Evolutionary conservation across 2,329 filamentous ascomycete genomes (phyloP), one percentile per base, ranked within the genome.

Genomic region (Sarocladium strictum): DNA sequence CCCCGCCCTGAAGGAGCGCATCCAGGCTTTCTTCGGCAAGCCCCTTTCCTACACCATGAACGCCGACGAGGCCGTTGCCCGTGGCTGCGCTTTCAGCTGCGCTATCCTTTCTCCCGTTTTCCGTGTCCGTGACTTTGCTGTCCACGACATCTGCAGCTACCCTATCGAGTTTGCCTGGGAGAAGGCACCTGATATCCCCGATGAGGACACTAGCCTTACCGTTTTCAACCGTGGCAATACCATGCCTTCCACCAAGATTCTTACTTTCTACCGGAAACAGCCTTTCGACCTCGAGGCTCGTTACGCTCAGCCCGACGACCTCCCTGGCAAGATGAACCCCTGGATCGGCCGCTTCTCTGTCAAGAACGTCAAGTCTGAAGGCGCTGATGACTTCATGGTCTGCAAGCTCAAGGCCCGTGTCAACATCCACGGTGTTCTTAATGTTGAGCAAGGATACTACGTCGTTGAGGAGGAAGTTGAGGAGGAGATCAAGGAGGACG

Each of bases 121-220:
- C 87, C 91, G 93, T 70, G 94, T 99, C 68, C 91, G 94, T 66
- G 94, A 99, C 78, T 99, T 99, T 74, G 85, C 91, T 63, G 87
- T 97, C 58, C 91, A 97, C 80, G 94, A 99, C 72, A 93, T 97
- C 65, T 90, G 96, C 75, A 90, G 86, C 78, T 99, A 97, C 77
- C 94, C 94, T 50, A 96, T 99, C 70, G 93, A 99, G 71, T 99
- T 99, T 73, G 89, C 87, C 53, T 99, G 94, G 94, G 94, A 99
- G 79, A 96, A 97, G 80, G 95, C 93, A 24, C 85, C 91, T 57
- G 94, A 99, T 67, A 99, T 99, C 64, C 94, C 94, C 24, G 94
- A 99, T 65, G 94, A 99, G 79, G 94, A 97, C 71, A 97, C 94
- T 55, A 95, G 86, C 76, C 79, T 99, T 63, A 96, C 90, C 33